Conservation (phyloP, 2,329 filamentous ascomycete species). For the Venturia pyrina region DNA sequence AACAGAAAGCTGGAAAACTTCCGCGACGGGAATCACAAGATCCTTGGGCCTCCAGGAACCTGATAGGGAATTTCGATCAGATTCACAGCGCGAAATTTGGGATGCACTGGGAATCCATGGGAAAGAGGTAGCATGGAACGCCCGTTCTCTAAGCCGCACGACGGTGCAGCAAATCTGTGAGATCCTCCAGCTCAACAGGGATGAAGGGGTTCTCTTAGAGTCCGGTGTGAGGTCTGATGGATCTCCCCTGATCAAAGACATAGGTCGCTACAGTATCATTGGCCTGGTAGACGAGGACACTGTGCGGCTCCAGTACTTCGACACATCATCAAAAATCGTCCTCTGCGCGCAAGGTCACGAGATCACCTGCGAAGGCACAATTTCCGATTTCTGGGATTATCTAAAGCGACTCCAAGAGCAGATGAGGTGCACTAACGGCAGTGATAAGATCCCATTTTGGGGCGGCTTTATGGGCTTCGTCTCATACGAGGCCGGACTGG, state of each 20-base stretch:
- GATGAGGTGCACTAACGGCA: slow-evolving; percentile 29
- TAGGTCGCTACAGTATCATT: slow-evolving; percentile 64
- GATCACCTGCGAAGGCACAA: slow-evolving; percentile 10
- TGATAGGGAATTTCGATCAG: background rate
- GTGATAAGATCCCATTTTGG: slow-evolving; percentile 51
- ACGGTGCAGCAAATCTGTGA: slow-evolving; percentile 28
- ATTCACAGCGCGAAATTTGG: background rate
- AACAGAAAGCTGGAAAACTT: background rate
- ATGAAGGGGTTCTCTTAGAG: slow-evolving; percentile 36
- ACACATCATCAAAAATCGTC: slow-evolving; percentile 17
- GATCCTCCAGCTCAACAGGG: slow-evolving; percentile 22
- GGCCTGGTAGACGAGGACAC: slow-evolving; percentile 52
- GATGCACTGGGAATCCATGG: background rate
- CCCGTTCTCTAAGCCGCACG: background rate
- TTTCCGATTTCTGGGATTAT: slow-evolving; percentile 12
- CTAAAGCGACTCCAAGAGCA: slow-evolving; percentile 28
- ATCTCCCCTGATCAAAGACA: slow-evolving; percentile 33
- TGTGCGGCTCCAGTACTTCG: slow-evolving; percentile 26
- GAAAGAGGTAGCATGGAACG: background rate
- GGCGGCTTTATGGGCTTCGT: slow-evolving; percentile 79
- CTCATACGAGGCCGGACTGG: slow-evolving; percentile 73
- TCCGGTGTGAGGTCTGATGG: slow-evolving; percentile 34
- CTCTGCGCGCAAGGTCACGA: slow-evolving; percentile 21
- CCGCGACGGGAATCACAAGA: no score
- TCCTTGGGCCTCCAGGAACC: background rate